Conservation (phyloP, 1,139 yeast genomes). For the Saccharomyces hybrid region DNA sequence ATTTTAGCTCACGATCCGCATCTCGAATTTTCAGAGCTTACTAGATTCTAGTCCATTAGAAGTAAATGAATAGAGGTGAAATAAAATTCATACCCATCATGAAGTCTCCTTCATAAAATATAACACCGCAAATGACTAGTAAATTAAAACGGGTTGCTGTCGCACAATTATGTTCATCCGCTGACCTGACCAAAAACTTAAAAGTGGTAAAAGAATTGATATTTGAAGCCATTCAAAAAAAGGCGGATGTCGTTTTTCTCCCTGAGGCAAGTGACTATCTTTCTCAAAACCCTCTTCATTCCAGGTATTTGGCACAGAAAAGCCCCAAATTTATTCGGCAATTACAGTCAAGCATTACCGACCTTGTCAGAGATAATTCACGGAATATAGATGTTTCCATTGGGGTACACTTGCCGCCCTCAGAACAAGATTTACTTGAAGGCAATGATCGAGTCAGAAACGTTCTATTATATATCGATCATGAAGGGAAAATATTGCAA, state of each 20-base stretch:
- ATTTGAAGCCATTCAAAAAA: slow-evolving; percentile 48
- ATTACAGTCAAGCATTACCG: slow-evolving; percentile 43
- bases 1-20: neutral
- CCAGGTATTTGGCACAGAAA: slow-evolving; percentile 48
- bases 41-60: neutral
- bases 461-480: slow-evolving; percentile 62
- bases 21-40: neutral
- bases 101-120: neutral
- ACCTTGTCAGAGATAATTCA: slow-evolving; percentile 29
- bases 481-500: slow-evolving; percentile 54
- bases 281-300: slow-evolving; percentile 60
- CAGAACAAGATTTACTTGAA: slow-evolving; percentile 8
- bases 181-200: slow-evolving; percentile 55
- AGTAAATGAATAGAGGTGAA: neutral
- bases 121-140: neutral
- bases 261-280: slow-evolving; percentile 94
- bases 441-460: slow-evolving; percentile 49
- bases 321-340: slow-evolving; percentile 34
- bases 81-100: neutral
- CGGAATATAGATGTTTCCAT: slow-evolving; percentile 46
- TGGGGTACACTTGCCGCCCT: slow-evolving; percentile 76
- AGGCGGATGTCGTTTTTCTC: slow-evolving; percentile 63
- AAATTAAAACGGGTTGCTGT: slow-evolving; percentile 49
- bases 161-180: slow-evolving; percentile 78
- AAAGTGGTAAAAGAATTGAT: slow-evolving; percentile 50